These are phyloP conservation scores for Solanum neorickii DNA, from an alignment of 257 asterid genomes.

Conservation along the genomic window DNA sequence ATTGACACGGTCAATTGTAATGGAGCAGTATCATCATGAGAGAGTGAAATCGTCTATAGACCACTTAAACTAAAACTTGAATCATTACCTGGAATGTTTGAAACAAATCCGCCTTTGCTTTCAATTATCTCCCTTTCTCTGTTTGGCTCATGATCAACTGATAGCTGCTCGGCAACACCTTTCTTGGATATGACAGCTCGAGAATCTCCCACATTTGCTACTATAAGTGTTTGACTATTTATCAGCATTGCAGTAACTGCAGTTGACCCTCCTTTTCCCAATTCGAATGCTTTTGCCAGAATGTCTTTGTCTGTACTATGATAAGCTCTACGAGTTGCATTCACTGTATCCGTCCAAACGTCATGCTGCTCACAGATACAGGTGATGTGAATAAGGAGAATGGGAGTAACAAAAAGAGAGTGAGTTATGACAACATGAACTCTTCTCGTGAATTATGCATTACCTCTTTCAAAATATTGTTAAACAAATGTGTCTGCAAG, in stretches of 20 bases:
- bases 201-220: conserved; percentile 89
- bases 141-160: conserved; percentile 87
- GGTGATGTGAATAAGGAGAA: neutral
- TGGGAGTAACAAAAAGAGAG: neutral
- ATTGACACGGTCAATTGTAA: neutral
- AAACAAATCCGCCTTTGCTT: conserved; percentile 92
- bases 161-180: conserved; percentile 67
- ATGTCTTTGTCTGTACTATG: conserved; percentile 51
- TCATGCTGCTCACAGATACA: conserved; percentile 36
- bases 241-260: conserved; percentile 86
- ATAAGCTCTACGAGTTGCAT: conserved; percentile 60
- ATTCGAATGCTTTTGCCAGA: conserved; percentile 41
- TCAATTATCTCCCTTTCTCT: conserved; percentile 61
- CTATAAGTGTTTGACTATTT: conserved; percentile 62
- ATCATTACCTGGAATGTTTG: conserved; percentile 64
- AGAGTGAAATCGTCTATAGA: neutral
- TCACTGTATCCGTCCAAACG: conserved; percentile 55
- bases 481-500: conserved; percentile 56
- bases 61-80: neutral
- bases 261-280: conserved; percentile 93
- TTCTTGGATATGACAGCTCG: conserved; percentile 62
- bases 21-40: neutral
- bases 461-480: conserved; percentile 69
- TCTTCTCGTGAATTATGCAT: neutral
- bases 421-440: neutral